These are phyloP conservation scores for Citrus trifoliata DNA, from an alignment of 345 rosid species.

Conservation along the genomic window DNA sequence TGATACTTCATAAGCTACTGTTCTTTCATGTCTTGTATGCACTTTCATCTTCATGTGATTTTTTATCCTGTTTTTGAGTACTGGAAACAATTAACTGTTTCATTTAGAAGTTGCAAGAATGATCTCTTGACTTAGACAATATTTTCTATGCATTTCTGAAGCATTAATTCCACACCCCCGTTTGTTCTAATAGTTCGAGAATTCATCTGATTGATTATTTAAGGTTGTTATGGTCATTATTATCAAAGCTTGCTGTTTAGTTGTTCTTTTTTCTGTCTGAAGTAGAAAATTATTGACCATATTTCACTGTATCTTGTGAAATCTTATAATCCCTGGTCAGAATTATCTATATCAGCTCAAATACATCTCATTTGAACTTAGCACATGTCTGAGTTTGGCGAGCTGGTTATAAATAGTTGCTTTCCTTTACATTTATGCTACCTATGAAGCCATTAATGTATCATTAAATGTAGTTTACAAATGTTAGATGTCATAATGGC, in stretches of 20 bases:
- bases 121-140: not conserved
- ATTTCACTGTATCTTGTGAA: not conserved
- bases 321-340: not conserved
- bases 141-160: not conserved
- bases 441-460: not conserved
- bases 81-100: not conserved
- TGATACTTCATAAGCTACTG: not conserved
- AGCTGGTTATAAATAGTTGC: slow-evolving; percentile 3
- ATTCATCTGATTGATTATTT: not conserved
- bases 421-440: not conserved
- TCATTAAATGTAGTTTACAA: not conserved
- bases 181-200: not conserved
- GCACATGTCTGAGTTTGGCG: not conserved
- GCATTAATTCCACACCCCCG: not conserved
- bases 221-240: not conserved
- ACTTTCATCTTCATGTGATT: not conserved
- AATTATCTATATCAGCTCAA: not conserved
- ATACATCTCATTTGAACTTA: not conserved
- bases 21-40: not conserved
- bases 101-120: slow-evolving; percentile 4
- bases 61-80: not conserved
- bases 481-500: not conserved
- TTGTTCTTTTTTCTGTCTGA: not conserved
- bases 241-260: not conserved
- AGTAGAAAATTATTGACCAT: not conserved